phyloP scores from a whole-genome alignment of 2,329 filamentous ascomycete species.

The Aurifilum marmelostoma region DNA sequence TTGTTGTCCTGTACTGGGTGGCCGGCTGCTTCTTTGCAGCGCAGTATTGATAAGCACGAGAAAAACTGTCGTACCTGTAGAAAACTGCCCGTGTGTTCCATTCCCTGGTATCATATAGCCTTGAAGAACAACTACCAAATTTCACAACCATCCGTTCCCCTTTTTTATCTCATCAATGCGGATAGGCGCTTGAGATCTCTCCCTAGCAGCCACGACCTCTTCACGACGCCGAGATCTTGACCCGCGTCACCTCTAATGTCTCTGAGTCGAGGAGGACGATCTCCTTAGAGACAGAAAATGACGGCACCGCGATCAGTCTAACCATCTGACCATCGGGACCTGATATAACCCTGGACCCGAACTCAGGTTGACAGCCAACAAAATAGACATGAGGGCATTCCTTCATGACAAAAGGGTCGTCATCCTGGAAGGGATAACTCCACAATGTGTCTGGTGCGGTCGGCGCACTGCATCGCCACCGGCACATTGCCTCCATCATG shows the following conservation, averaged over 20 bases:
- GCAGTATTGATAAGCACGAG: not conserved
- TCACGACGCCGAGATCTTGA: constrained; percentile 58
- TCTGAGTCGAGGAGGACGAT: constrained; percentile 84
- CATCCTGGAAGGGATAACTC: constrained; percentile 95
- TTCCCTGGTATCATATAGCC: constrained; percentile 22
- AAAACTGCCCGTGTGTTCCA: not conserved
- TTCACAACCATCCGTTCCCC: not conserved
- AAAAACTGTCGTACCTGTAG: not conserved
- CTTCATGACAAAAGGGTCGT: constrained; percentile 87
- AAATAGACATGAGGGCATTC: constrained; percentile 90
- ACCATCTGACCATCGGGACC: constrained; percentile 71
- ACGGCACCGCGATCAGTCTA: constrained; percentile 80
- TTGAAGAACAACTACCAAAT: constrained; percentile 7
- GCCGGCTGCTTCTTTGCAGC: not conserved
- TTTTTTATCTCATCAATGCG: not conserved
- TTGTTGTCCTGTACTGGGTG: not conserved
- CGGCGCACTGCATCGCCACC: constrained; percentile 89
- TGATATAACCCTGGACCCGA: constrained; percentile 71
- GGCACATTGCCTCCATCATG: constrained; percentile 93
- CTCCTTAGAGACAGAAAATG: constrained; percentile 77
- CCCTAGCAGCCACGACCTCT: constrained; percentile 4
- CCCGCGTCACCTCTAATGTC: constrained; percentile 74
- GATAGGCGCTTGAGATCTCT: not conserved
- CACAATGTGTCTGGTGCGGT: constrained; percentile 96
- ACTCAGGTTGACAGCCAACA: constrained; percentile 80